phyloP scores from a whole-genome alignment of 139 green algal species.

The Choricystis sp. region DNA sequence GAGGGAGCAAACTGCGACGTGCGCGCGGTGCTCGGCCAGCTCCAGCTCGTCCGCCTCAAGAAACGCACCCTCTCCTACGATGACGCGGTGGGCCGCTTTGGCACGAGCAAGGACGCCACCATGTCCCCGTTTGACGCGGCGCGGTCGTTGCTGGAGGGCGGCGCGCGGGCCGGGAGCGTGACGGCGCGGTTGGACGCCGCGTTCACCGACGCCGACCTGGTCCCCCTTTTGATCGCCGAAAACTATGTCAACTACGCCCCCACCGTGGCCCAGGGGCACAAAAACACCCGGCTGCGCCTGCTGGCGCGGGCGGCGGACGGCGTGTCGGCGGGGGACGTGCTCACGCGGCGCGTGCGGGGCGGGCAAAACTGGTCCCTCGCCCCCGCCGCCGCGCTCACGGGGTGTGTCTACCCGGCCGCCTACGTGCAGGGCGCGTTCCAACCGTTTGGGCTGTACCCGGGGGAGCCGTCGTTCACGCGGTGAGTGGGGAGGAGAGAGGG shows the following conservation, averaged over 20 bases:
- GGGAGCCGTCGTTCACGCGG: constrained; percentile 56
- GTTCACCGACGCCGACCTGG: constrained; percentile 84
- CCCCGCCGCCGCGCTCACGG: constrained; percentile 34
- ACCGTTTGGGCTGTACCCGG: constrained; percentile 37
- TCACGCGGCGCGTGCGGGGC: constrained; percentile 46
- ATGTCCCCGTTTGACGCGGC: constrained; percentile 70
- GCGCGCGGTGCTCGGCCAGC: constrained; percentile 74
- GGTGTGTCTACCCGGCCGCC: constrained; percentile 47
- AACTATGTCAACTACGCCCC: constrained; percentile 94
- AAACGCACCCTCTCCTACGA: constrained; percentile 46
- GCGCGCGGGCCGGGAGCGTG: constrained; percentile 12
- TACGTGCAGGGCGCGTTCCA: constrained; percentile 62
- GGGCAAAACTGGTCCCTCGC: constrained; percentile 50
- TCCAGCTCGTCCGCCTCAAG: constrained; percentile 74
- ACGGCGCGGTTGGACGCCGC: constrained; percentile 56
- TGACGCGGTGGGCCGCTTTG: constrained; percentile 41
- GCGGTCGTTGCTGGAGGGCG: constrained; percentile 43
- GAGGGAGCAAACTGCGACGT: constrained; percentile 74
- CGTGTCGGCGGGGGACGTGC: constrained; percentile 69
- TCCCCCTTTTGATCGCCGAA: constrained; percentile 81
- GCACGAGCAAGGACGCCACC: constrained; percentile 64
- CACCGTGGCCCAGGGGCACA: constrained; percentile 12
- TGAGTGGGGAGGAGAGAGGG: constrained; percentile 1
- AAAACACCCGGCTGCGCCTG: constrained; percentile 32
- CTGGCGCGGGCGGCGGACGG: constrained; percentile 72